Conservation (phyloP, 1,284 basidiomycete species). For the Heliocybe sulcata region DNA sequence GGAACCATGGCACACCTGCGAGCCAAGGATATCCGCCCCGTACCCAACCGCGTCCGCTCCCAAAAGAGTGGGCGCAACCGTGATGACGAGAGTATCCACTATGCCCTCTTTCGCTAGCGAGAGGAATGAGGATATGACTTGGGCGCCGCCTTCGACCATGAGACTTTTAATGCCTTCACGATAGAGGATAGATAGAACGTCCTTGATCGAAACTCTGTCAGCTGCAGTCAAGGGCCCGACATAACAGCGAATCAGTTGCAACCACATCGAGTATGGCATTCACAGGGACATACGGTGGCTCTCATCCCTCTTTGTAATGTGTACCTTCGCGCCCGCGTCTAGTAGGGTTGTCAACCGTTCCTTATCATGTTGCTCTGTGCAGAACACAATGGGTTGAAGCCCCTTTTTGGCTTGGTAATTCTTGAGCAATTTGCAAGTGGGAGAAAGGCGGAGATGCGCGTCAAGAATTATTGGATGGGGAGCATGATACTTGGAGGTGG, state of each 20-base stretch:
- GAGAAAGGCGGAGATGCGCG: slow-evolving; percentile 58
- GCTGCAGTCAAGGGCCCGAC: slow-evolving; percentile 6
- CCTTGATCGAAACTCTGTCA: slow-evolving; percentile 41
- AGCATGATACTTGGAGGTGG: slow-evolving; percentile 26
- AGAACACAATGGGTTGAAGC: slow-evolving; percentile 72
- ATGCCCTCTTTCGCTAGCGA: slow-evolving; percentile 23
- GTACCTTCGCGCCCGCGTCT: slow-evolving; percentile 46
- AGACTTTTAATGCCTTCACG: slow-evolving; percentile 58
- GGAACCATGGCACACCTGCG: slow-evolving; percentile 11
- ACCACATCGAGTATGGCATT: too few relatives aligned
- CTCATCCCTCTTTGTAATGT: slow-evolving; percentile 18
- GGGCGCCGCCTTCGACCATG: slow-evolving; percentile 95
- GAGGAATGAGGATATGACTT: slow-evolving; percentile 78
- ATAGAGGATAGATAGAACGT: slow-evolving; percentile 45
- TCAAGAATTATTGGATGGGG: slow-evolving; percentile 89
- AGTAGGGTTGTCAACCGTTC: slow-evolving; percentile 34
- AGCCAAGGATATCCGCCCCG: slow-evolving; percentile 15
- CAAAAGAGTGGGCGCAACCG: slow-evolving; percentile 76
- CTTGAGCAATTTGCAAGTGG: slow-evolving; percentile 65
- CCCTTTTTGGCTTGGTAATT: slow-evolving; percentile 61
- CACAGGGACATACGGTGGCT: slow-evolving; percentile 2
- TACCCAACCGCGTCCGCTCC: slow-evolving; percentile 70
- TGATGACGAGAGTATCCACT: slow-evolving; percentile 75
- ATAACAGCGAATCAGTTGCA: too few relatives aligned
- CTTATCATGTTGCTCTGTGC: slow-evolving; percentile 23